Base-by-base conservation (phyloP, 2,329 filamentous ascomycete genomes). In the Dendryphion nanum region DNA sequence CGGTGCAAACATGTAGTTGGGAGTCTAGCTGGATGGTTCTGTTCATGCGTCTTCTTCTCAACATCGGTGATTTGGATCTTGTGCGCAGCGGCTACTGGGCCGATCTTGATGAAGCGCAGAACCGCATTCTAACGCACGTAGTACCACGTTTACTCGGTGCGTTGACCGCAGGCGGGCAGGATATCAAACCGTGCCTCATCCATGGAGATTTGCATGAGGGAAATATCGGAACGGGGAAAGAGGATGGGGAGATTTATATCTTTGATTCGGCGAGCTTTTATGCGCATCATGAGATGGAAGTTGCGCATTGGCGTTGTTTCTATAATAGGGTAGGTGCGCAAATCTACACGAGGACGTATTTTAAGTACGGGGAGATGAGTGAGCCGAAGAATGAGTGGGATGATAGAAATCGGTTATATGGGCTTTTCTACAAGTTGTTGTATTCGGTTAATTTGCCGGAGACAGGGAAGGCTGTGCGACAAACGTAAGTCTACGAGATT, bases 201-300 rank as follows among this genome's bases (percentile, higher is more conserved):
- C 44, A 47, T 41, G 55, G 4, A 33, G 55, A 65, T 33, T 29
- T 65, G 3, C 64, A 59, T 57, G 37, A 51, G 28, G 59, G 59
- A 7, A 65, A 64, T 37, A 35, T 35, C 14, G 34, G 26, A 6
- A 33, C 30, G n/a, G 29, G 24, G 15, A 12, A 12, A n/a, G 16
- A 37, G n/a, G 12, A 7, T 21, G 37, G 40, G 6, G 15, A 30
- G 10, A 14, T 30, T 13, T 30, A 20, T 4, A 40, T 40, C 29
- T 42, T 40, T 19, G 40, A 42, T 20, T 29, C 40, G 6, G n/a
- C 12, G 18, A 6, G 15, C 5, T 40, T 17, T 18, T 42, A 40
- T 18, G 40, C 30, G 7, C 40, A 42, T 19, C 15, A 40, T 19
- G 40, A 42, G 29, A 32, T 40, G 31, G 24, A 40, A 30, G 24